Conservation (phyloP, 1,284 basidiomycete species). For the Cerrena zonata region DNA sequence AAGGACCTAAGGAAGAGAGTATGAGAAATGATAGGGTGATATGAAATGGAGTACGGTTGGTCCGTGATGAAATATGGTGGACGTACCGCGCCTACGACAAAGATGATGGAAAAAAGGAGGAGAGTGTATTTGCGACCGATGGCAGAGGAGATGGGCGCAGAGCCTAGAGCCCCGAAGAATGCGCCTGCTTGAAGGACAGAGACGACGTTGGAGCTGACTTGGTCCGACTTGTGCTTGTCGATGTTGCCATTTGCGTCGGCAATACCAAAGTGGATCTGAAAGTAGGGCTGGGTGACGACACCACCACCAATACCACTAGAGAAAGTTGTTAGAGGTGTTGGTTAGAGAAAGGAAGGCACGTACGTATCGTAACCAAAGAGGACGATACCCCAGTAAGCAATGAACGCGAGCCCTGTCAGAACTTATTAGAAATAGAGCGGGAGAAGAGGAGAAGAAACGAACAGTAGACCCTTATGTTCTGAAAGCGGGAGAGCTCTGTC, state of each 20-base stretch:
- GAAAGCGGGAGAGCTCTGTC: constrained; percentile 26
- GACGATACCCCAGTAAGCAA: constrained; percentile 74
- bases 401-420: constrained; percentile 69
- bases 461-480: constrained; percentile 61
- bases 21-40: not conserved
- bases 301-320: constrained; percentile 57
- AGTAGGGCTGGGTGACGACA: constrained; percentile 58
- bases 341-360: constrained; percentile 24
- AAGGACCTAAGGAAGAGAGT: constrained; percentile 32
- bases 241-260: constrained; percentile 33
- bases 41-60: not conserved
- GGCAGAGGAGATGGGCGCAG: constrained; percentile 55
- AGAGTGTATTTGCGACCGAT: constrained; percentile 56
- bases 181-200: constrained; percentile 76
- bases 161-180: constrained; percentile 72
- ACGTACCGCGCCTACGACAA: constrained; percentile 63
- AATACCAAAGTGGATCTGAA: constrained; percentile 59
- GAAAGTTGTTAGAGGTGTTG: not conserved
- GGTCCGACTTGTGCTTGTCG: constrained; percentile 33
- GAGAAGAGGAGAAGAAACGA: constrained; percentile 17
- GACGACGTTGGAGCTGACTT: constrained; percentile 61
- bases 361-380: constrained; percentile 75
- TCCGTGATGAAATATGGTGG: constrained; percentile 20
- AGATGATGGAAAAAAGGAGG: constrained; percentile 54
- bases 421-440: constrained; percentile 10